Evolutionary conservation across 148 eudicot genomes (phyloP).

Genomic region (Chenopodium formosanum): DNA sequence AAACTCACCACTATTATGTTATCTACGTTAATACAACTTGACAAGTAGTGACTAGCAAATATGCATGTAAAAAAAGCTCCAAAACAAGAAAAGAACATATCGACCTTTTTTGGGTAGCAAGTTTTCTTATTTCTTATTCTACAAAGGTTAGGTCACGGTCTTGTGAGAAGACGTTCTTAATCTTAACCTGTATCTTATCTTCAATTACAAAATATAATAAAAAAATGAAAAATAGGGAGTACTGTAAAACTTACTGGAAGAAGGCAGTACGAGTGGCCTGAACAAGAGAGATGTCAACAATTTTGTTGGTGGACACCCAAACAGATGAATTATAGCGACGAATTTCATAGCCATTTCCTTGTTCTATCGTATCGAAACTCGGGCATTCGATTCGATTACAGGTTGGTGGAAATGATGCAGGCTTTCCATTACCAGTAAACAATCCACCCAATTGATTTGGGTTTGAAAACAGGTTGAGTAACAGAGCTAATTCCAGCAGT

Average conservation of each 20-base stretch:
- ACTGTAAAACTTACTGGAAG: slow-evolving; percentile 12
- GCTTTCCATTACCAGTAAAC: background rate
- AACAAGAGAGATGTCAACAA: slow-evolving; percentile 62
- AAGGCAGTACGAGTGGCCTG: slow-evolving; percentile 45
- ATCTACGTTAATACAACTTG: too few relatives aligned
- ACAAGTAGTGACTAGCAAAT: background rate
- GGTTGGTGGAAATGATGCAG: background rate
- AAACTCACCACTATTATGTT: too few relatives aligned
- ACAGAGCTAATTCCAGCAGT: slow-evolving; percentile 19
- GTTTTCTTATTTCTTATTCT: too few relatives aligned
- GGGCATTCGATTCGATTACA: slow-evolving; percentile 86
- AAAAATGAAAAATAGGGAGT: too few relatives aligned
- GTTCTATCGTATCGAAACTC: slow-evolving; percentile 44
- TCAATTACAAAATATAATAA: too few relatives aligned
- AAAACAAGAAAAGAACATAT: background rate
- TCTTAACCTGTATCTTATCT: too few relatives aligned
- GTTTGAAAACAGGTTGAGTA: slow-evolving; percentile 23
- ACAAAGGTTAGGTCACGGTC: too few relatives aligned
- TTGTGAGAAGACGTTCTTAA: too few relatives aligned
- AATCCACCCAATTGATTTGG: background rate
- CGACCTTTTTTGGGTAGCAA: too few relatives aligned
- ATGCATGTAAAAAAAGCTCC: background rate
- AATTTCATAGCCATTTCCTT: slow-evolving; percentile 61
- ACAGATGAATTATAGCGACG: slow-evolving; percentile 60
- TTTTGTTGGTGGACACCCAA: slow-evolving; percentile 68